Evolutionary conservation across 441 rosid species (phyloP).

Genomic region (Erodium trifolium): DNA sequence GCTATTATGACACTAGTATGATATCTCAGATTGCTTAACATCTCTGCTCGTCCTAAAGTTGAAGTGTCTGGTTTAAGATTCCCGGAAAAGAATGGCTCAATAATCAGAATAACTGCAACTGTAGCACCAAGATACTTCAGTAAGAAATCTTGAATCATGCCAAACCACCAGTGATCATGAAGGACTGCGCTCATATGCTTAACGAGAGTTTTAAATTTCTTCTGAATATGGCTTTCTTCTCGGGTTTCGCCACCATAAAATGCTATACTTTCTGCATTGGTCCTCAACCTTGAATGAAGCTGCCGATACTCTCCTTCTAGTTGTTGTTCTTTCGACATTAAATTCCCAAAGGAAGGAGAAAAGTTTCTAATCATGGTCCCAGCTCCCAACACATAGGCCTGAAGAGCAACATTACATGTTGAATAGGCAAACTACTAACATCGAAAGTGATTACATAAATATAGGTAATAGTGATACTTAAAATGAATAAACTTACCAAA

Average conservation of each 20-base stretch:
- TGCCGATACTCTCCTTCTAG: constrained; percentile 98
- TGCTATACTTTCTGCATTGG: constrained; percentile 98
- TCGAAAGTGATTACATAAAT: not conserved
- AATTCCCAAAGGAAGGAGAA: constrained; percentile 93
- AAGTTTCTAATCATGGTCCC: constrained; percentile 83
- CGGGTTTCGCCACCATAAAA: constrained; percentile 93
- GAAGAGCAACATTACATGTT: constrained; percentile 17
- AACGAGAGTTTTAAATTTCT: constrained; percentile 70
- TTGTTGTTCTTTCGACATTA: constrained; percentile 94
- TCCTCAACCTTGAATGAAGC: constrained; percentile 96
- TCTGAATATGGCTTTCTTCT: constrained; percentile 88
- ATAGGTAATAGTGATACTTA: not conserved
- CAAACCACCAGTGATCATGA: constrained; percentile 99
- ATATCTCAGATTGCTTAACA: constrained; percentile 98
- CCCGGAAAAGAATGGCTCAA: constrained; percentile 97
- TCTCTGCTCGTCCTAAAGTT: constrained; percentile 90
- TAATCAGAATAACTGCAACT: constrained; percentile 82
- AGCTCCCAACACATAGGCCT: constrained; percentile 95
- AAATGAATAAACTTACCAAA: constrained; percentile 47
- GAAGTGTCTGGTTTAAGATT: constrained; percentile 82
- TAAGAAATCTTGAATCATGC: constrained; percentile 98
- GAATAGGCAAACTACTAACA: constrained; percentile 7
- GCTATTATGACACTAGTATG: constrained; percentile 95
- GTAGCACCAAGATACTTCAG: constrained; percentile 98
- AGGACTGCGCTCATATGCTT: constrained; percentile 72